These are phyloP conservation scores for Silene conica DNA, from an alignment of 148 eudicot genomes.

Conservation along the genomic window DNA sequence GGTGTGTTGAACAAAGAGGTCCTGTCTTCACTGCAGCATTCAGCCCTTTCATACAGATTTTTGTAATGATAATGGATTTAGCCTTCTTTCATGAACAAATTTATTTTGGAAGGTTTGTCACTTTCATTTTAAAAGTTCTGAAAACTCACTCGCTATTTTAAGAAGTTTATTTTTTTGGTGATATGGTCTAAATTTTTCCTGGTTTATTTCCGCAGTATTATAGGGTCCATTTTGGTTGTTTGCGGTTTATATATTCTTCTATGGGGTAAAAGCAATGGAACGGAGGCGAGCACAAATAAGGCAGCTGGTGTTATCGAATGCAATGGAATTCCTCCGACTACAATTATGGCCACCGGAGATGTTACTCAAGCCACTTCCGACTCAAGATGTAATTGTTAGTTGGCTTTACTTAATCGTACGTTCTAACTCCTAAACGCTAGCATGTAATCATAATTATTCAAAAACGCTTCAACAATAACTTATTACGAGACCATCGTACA, in stretches of 20 bases:
- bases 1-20: constrained; percentile 74
- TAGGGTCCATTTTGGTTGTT: constrained; percentile 47
- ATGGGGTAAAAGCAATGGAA: constrained; percentile 46
- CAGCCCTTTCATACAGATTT: constrained; percentile 53
- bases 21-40: constrained; percentile 76
- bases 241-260: constrained; percentile 50
- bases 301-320: constrained; percentile 13
- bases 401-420: neutral
- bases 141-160: too few relatives aligned
- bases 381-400: constrained; percentile 7
- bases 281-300: neutral
- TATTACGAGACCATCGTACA: neutral
- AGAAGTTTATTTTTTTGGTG: neutral
- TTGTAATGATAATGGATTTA: constrained; percentile 41
- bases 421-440: neutral
- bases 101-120: constrained; percentile 54
- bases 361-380: constrained; percentile 9
- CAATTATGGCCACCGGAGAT: neutral
- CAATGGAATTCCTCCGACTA: constrained; percentile 14
- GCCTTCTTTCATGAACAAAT: constrained; percentile 55
- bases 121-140: too few relatives aligned
- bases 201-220: constrained; percentile 33
- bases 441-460: neutral
- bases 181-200: neutral
- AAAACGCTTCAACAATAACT: neutral